Evolutionary conservation across 2,329 filamentous ascomycete genomes (phyloP).

Genomic region (Epichloe aotearoae): DNA sequence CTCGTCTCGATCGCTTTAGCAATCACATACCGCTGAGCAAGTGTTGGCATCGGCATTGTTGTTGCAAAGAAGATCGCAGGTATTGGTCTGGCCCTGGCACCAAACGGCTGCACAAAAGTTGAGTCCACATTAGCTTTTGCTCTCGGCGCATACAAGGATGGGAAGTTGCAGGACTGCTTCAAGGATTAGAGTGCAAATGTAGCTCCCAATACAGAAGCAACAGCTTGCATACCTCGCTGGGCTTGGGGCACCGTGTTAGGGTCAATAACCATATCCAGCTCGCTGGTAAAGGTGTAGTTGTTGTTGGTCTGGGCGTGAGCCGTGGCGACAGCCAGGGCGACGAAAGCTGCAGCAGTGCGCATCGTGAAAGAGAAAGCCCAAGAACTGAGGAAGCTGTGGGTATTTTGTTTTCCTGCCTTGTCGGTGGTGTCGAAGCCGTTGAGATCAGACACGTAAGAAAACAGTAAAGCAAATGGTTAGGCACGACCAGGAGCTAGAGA

Average conservation of each 20-base stretch:
- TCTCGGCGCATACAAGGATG: background rate
- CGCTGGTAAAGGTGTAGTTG: slow-evolving; percentile 27
- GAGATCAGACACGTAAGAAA: slow-evolving; percentile 1
- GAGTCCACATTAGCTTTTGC: slow-evolving; percentile 1
- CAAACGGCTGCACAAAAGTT: slow-evolving; percentile 27
- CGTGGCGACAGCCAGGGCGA: slow-evolving; percentile 31
- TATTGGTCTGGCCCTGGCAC: slow-evolving; percentile 38
- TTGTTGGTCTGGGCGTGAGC: slow-evolving; percentile 21
- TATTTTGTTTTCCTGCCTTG: background rate
- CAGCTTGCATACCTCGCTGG: slow-evolving; percentile 24
- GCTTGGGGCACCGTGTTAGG: slow-evolving; percentile 19
- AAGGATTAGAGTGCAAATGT: background rate
- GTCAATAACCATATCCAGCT: slow-evolving; percentile 29
- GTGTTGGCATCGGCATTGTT: slow-evolving; percentile 24
- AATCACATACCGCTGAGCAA: slow-evolving; percentile 31
- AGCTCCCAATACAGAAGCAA: background rate
- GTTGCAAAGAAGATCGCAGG: slow-evolving; percentile 35
- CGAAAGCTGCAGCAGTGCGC: slow-evolving; percentile 26
- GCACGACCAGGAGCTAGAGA: slow-evolving; percentile 3
- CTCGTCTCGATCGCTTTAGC: background rate
- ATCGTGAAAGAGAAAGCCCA: slow-evolving; percentile 16
- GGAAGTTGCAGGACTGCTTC: no score
- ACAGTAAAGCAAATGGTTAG: slow-evolving; percentile 1
- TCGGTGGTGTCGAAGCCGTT: background rate
- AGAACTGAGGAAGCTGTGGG: background rate